A percentile compares a stretch with the other conserved stretches of the same genome.
These are phyloP conservation scores for Moelleriella libera DNA, from an alignment of 2,329 filamentous ascomycete species.

Conservation along the genomic window DNA sequence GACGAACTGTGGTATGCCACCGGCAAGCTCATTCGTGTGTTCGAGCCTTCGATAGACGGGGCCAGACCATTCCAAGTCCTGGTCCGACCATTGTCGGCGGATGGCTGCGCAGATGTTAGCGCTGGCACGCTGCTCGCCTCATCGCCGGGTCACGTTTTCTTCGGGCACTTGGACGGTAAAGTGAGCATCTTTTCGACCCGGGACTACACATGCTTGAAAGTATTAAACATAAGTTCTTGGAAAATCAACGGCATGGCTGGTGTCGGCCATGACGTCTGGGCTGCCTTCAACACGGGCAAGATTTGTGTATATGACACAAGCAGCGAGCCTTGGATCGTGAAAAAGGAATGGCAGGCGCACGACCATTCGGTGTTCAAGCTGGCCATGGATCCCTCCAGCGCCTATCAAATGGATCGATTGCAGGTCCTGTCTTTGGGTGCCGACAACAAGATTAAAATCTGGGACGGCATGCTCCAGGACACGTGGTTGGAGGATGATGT, in stretches of 20 bases:
- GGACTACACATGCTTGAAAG: conserved; percentile 62
- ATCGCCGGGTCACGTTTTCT: conserved; percentile 66
- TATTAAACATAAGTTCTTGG: conserved; percentile 81
- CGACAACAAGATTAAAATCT: conserved; percentile 71
- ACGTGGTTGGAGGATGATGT: conserved; percentile 90
- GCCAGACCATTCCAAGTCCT: conserved; percentile 62
- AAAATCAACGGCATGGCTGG: conserved; percentile 84
- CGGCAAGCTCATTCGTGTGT: conserved; percentile 78
- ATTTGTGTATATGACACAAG: conserved; percentile 83
- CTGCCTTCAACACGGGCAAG: conserved; percentile 86
- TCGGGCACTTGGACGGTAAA: conserved; percentile 89
- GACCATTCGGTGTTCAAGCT: conserved; percentile 69
- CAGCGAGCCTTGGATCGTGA: conserved; percentile 70
- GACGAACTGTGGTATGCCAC: conserved; percentile 77
- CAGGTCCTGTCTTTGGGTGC: conserved; percentile 80
- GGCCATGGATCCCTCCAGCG: conserved; percentile 62
- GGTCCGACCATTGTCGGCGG: conserved; percentile 53
- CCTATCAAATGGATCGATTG: conserved; percentile 71
- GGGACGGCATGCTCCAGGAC: conserved; percentile 87
- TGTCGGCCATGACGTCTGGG: conserved; percentile 76
- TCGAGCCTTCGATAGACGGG: conserved; percentile 55
- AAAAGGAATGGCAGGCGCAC: conserved; percentile 93
- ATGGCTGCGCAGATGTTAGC: conserved; percentile 73
- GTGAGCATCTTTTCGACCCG: conserved; percentile 78
- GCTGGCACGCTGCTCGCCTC: conserved; percentile 64